Evolutionary conservation across 78 protist species (phyloP).

Genomic region (Paulinella micropora): DNA sequence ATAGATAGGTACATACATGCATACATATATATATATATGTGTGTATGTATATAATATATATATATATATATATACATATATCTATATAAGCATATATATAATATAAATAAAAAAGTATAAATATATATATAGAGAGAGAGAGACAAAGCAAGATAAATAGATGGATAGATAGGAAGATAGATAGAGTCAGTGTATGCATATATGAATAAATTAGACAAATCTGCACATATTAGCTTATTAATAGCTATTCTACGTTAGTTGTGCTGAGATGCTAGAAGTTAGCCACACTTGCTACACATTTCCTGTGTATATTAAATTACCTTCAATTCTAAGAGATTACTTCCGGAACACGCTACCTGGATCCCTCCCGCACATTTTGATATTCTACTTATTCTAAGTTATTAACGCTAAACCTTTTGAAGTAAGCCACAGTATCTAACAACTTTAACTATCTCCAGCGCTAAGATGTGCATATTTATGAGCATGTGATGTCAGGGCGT

Average conservation of each 20-base stretch:
- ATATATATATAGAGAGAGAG: neutral
- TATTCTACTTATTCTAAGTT: too few relatives aligned
- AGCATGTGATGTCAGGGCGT: too few relatives aligned
- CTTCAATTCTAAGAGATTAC: too few relatives aligned
- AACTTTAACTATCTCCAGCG: too few relatives aligned
- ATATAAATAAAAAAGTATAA: neutral
- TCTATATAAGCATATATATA: neutral
- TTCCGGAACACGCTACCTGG: too few relatives aligned
- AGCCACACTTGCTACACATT: too few relatives aligned
- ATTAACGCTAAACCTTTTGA: too few relatives aligned
- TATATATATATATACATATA: neutral
- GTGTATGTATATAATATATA: neutral
- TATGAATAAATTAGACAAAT: neutral
- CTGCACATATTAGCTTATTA: neutral
- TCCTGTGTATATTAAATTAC: too few relatives aligned
- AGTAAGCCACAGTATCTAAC: too few relatives aligned
- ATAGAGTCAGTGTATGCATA: neutral
- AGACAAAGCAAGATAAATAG: neutral
- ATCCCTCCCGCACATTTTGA: too few relatives aligned
- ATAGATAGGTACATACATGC: too few relatives aligned
- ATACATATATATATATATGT: neutral
- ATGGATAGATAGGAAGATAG: neutral
- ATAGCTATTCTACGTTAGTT: neutral
- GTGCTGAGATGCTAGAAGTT: neutral
- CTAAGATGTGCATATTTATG: too few relatives aligned